These are phyloP conservation scores for Exidia glandulosa DNA, from an alignment of 768 basidiomycete genomes.

Conservation along the genomic window DNA sequence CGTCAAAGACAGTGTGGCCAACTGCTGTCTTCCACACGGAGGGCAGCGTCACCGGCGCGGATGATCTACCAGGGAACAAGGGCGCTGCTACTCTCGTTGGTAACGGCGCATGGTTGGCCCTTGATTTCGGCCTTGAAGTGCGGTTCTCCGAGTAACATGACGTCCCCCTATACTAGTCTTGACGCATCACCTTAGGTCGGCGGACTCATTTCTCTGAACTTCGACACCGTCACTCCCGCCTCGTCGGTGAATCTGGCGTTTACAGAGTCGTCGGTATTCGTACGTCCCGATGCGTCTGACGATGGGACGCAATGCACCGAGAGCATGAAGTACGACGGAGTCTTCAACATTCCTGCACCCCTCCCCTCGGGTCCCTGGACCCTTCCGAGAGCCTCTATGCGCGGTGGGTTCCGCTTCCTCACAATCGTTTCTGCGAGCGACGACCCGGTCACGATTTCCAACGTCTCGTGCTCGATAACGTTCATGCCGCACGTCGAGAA, in stretches of 20 bases:
- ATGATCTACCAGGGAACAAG: conserved; percentile 23
- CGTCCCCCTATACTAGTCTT: neutral
- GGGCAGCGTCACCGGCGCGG: conserved; percentile 25
- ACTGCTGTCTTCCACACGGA: conserved; percentile 25
- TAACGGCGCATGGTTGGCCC: conserved; percentile 35
- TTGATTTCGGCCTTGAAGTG: conserved; percentile 50
- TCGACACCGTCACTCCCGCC: conserved; percentile 21
- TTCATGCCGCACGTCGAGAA: conserved; percentile 44
- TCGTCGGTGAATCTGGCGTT: conserved; percentile 30
- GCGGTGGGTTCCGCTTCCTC: conserved; percentile 45
- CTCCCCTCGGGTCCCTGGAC: conserved; percentile 33
- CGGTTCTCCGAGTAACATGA: conserved; percentile 1
- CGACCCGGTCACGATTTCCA: conserved; percentile 28
- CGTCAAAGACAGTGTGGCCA: conserved; percentile 35
- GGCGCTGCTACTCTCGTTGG: conserved; percentile 29
- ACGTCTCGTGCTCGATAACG: conserved; percentile 38
- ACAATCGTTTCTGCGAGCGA: conserved; percentile 31
- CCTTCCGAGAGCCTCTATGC: conserved; percentile 32
- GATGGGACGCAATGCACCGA: conserved; percentile 26
- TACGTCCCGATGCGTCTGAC: conserved; percentile 41
- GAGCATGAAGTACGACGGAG: conserved; percentile 35
- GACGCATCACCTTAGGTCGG: conserved; percentile 30
- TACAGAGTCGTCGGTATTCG: conserved; percentile 47
- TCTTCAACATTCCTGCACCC: conserved; percentile 29
- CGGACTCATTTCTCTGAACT: conserved; percentile 39